phyloP scores from a whole-genome alignment of 129 eudicot species.

The Arctium minus region DNA sequence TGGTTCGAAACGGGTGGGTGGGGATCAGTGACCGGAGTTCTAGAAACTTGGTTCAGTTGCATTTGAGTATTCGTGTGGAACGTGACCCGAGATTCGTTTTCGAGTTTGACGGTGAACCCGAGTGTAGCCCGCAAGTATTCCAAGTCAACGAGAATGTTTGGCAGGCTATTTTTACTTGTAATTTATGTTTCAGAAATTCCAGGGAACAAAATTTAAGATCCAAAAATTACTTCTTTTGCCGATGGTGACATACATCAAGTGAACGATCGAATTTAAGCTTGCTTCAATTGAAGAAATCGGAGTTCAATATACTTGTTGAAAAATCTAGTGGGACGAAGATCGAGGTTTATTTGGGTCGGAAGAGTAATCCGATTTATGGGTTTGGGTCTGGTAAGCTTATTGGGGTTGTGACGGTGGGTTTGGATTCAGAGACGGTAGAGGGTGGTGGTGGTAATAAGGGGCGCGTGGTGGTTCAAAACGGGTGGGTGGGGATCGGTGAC shows the following conservation, averaged over 20 bases:
- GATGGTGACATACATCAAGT: conserved; percentile 40
- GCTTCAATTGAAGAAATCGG: conserved; percentile 55
- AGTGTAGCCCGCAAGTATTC: conserved; percentile 93
- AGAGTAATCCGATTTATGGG: conserved; percentile 31
- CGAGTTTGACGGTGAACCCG: conserved; percentile 88
- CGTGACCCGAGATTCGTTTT: conserved; percentile 91
- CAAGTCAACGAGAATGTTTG: conserved; percentile 85
- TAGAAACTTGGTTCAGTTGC: conserved; percentile 26
- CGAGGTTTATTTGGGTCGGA: conserved; percentile 41
- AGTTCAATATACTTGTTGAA: conserved; percentile 47
- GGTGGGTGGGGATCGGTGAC: conserved; percentile 64
- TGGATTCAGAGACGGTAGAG: conserved; percentile 56
- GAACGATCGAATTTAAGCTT: conserved; percentile 43
- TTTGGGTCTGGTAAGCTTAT: conserved; percentile 49
- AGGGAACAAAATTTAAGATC: conserved; percentile 63
- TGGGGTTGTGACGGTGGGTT: conserved; percentile 46
- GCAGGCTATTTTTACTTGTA: conserved; percentile 93
- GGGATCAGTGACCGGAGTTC: conserved; percentile 32
- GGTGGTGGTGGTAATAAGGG: conserved; percentile 25
- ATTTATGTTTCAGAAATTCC: conserved; percentile 59
- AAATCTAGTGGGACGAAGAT: conserved; percentile 44
- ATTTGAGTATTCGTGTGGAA: conserved; percentile 63
- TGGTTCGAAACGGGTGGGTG: conserved; percentile 75
- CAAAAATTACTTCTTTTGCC: conserved; percentile 29
- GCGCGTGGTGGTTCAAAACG: conserved; percentile 44